Conservation (phyloP, 2,329 filamentous ascomycete species). For the Beauveria varroae region DNA sequence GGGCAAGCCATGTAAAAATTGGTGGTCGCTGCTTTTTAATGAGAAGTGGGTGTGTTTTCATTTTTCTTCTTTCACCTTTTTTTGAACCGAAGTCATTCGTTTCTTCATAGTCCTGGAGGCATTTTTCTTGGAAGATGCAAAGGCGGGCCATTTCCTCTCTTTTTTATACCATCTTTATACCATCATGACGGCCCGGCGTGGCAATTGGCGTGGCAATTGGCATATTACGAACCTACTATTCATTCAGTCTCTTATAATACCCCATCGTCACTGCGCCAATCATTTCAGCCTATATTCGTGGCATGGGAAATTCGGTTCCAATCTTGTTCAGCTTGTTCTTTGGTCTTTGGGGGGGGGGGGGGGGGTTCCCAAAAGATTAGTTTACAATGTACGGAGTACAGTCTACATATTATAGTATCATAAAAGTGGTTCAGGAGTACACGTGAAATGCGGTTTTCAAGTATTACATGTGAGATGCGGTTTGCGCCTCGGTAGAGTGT, state of each 20-base stretch:
- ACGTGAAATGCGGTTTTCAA: too few relatives aligned
- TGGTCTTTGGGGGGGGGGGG: neutral
- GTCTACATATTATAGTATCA: too few relatives aligned
- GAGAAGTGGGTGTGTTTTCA: neutral
- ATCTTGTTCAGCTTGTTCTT: too few relatives aligned
- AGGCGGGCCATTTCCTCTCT: neutral
- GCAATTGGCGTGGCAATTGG: conserved; percentile 1
- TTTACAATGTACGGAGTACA: too few relatives aligned
- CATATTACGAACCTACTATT: conserved; percentile 6
- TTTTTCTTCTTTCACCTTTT: neutral
- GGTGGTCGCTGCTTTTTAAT: too few relatives aligned
- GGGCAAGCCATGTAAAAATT: neutral
- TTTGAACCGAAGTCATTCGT: neutral
- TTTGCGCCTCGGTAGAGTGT: too few relatives aligned
- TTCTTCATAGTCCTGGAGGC: neutral
- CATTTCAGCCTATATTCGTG: neutral
- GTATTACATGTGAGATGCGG: too few relatives aligned
- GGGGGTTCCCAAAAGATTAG: neutral
- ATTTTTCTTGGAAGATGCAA: neutral
- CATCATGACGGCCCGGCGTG: conserved; percentile 3
- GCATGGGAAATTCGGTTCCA: too few relatives aligned
- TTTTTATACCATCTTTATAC: neutral
- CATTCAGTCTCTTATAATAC: conserved; percentile 9
- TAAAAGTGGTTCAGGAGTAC: too few relatives aligned
- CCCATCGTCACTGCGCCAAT: conserved; percentile 1